These are phyloP conservation scores for Orychophragmus violaceus DNA, from an alignment of 345 rosid genomes.

Conservation along the genomic window DNA sequence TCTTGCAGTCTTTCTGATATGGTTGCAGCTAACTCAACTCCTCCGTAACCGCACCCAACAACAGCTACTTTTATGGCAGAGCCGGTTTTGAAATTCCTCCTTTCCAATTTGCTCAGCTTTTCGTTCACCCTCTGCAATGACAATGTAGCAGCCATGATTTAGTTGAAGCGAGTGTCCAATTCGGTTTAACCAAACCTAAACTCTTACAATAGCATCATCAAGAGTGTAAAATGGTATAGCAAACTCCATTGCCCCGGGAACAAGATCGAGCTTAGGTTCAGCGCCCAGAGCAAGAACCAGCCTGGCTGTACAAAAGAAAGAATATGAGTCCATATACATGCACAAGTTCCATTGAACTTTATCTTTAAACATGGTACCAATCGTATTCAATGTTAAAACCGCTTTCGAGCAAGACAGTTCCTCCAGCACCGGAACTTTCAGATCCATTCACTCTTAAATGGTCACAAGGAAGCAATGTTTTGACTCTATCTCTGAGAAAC, in stretches of 20 bases:
- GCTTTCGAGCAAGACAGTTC: conserved; percentile 83
- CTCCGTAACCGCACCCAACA: conserved; percentile 95
- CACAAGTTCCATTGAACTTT: not conserved
- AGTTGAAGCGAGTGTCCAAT: not conserved
- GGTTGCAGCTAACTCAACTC: conserved; percentile 96
- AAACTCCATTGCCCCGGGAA: conserved; percentile 85
- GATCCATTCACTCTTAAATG: conserved; percentile 49
- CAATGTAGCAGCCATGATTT: conserved; percentile 4
- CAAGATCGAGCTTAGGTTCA: conserved; percentile 73
- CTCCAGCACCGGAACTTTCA: conserved; percentile 45
- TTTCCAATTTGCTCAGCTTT: conserved; percentile 59
- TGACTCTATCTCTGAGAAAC: conserved; percentile 78
- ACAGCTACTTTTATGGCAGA: conserved; percentile 56
- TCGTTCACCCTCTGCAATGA: conserved; percentile 60
- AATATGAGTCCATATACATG: conserved; percentile 19
- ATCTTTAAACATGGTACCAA: conserved; percentile 80
- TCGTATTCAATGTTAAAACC: conserved; percentile 79
- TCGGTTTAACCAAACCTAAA: not conserved
- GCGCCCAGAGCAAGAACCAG: conserved; percentile 99
- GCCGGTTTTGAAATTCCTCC: conserved; percentile 56
- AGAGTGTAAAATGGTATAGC: conserved; percentile 83
- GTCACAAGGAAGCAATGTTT: conserved; percentile 59
- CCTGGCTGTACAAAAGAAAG: conserved; percentile 68
- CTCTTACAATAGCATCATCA: conserved; percentile 80
- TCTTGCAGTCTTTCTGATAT: conserved; percentile 80